Evolutionary conservation across 1,284 basidiomycete genomes (phyloP), one percentile per base, ranked within the genome.

Genomic region (Cutaneotrichosporon sp.): DNA sequence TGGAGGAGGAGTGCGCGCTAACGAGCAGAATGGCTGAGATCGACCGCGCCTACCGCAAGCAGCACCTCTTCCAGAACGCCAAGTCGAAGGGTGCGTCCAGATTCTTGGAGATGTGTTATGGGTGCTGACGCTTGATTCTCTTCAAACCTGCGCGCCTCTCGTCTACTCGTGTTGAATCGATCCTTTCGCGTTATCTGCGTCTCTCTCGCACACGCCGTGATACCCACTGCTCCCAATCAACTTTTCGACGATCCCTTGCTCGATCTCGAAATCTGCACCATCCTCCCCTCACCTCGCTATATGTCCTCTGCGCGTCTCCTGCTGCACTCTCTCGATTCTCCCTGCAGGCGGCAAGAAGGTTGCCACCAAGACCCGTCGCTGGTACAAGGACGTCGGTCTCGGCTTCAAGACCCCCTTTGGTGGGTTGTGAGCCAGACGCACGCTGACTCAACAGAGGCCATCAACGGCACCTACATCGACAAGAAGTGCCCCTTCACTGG

Each of bases 401-500:
- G 94, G 93, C 63, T 97, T 93, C 86, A 96, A 96, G 88, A 99
- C 94, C 63, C 97, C 97, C 65, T 42, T 71, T 73, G 76, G 76
- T 78, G 68, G 72, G 76, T 75, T 46, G 9, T n/a, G 31, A 1
- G 32, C 9, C 31, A 11, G 32, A 32, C 18, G 34, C 31, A 10
- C 16, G 42, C 30, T 34, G 6, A 38, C 36, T 40, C 21, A 65
- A 51, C 74, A 76, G 96, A 98, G 79, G 97, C 97, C 67, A 92
- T 99, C 81, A 92, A 88, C 72, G 97, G 95, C 77, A 91, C 91
- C 74, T 99, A 99, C 86, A 92, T 99, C 80, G 96, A 99, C 88
- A 99, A 99, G 87, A 99, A 99, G 85, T 99, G 95, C 86, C 95
- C 95, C 57, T 97, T 96, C 86, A 95, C 92, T 73, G 91, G 95